Percentiles rank a stretch among this genome's conserved stretches.
Conservation (phyloP, 2,329 filamentous ascomycete genomes). For the Coniochaeta hoffmannii region DNA sequence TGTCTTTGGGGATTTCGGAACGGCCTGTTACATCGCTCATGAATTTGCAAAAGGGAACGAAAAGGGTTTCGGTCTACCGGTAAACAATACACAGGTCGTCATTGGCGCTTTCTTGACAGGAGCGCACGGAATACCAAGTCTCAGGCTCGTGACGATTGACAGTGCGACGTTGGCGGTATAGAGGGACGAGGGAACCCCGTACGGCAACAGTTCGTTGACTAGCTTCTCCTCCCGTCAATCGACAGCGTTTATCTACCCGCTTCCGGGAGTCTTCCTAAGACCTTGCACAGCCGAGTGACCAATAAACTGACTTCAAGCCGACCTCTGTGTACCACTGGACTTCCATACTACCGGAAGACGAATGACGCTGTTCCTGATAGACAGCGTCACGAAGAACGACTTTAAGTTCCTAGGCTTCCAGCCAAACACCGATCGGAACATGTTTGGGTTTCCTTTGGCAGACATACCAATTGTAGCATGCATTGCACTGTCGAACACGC, state of each 20-base stretch:
- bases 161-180: background rate
- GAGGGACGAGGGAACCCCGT: background rate
- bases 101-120: conserved; percentile 3
- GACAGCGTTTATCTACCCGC: background rate
- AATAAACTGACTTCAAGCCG: background rate
- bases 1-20: conserved; percentile 17
- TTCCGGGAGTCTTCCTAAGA: background rate
- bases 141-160: background rate
- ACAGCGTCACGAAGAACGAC: no score
- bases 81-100: conserved; percentile 8
- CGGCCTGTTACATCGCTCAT: conserved; percentile 18
- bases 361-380: no score
- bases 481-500: no score
- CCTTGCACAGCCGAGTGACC: background rate
- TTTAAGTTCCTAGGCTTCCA: no score
- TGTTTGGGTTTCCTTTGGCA: no score
- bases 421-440: no score
- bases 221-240: background rate
- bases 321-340: no score
- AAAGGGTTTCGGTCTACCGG: conserved; percentile 15
- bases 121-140: background rate
- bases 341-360: no score
- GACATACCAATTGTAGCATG: no score
- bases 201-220: background rate
- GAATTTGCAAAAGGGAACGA: conserved; percentile 14